Conservation (phyloP, 192 early-diverging fungal genomes). For the Chytriomyces confervae region DNA sequence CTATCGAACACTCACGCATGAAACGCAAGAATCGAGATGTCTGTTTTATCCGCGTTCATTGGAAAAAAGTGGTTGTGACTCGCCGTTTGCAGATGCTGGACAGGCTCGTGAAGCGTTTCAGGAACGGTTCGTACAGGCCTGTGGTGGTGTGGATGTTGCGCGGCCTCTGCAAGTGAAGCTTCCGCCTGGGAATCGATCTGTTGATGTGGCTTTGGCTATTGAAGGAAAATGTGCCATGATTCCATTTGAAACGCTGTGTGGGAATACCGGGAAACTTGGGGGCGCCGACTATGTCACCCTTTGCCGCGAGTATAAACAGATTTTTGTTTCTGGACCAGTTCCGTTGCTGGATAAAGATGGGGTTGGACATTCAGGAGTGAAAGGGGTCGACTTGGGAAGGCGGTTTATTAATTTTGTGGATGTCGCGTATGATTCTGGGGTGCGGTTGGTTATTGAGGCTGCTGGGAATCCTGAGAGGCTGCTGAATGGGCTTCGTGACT, state of each 20-base stretch:
- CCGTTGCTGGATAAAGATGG: neutral
- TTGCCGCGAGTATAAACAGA: neutral
- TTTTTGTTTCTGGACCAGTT: constrained; percentile 8
- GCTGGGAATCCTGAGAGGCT: neutral
- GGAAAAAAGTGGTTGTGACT: no score
- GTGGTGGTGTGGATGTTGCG: neutral
- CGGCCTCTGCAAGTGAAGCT: neutral
- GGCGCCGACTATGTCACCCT: constrained; percentile 11
- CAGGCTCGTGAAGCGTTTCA: neutral
- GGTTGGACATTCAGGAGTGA: neutral
- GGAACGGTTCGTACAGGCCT: neutral
- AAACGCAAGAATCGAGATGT: neutral
- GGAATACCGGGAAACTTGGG: constrained; percentile 18
- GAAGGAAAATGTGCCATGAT: neutral
- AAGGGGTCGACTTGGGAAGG: constrained; percentile 24
- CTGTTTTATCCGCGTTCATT: constrained; percentile 5
- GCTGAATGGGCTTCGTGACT: constrained; percentile 3
- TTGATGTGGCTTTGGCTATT: neutral
- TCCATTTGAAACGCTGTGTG: constrained; percentile 10
- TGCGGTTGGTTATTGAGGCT: constrained; percentile 18
- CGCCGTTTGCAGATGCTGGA: no score
- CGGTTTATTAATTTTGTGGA: constrained; percentile 31
- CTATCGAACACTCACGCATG: neutral
- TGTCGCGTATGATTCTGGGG: constrained; percentile 27
- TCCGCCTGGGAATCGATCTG: neutral